Conservation (phyloP, 371 early-diverging fungal species). For the Dichotomocladium elegans region DNA sequence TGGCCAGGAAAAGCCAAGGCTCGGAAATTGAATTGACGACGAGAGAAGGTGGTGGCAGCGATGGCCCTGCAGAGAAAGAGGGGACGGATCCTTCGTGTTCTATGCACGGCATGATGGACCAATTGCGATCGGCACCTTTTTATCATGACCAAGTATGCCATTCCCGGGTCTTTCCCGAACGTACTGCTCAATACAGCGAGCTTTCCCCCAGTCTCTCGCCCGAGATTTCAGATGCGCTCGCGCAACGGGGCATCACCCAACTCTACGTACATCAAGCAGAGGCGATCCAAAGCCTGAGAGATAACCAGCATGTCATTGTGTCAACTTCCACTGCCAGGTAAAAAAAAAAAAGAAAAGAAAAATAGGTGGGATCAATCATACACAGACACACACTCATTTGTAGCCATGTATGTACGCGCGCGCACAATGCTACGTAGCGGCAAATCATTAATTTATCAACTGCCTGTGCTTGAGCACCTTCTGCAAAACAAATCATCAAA, state of each 20-base stretch:
- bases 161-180: slow-evolving; percentile 13
- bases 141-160: slow-evolving; percentile 27
- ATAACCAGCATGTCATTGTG: slow-evolving; percentile 55
- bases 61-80: no score
- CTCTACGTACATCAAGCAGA: slow-evolving; percentile 71
- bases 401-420: no score
- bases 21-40: no score
- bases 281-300: slow-evolving; percentile 48
- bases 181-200: slow-evolving; percentile 17
- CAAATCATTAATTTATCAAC: slow-evolving; percentile 76
- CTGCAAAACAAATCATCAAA: slow-evolving; percentile 28
- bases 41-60: no score
- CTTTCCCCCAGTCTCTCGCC: neutral
- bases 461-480: slow-evolving; percentile 58
- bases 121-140: slow-evolving; percentile 18
- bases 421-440: slow-evolving; percentile 47
- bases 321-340: slow-evolving; percentile 71
- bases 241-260: slow-evolving; percentile 25
- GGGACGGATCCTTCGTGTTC: neutral
- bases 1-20: no score
- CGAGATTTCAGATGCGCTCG: slow-evolving; percentile 23
- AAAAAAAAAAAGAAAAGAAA: neutral
- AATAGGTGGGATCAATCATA: no score
- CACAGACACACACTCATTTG: no score
- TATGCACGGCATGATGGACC: slow-evolving; percentile 13